These are phyloP conservation scores for Sugiyamaella chiloensis DNA, from an alignment of 805 yeast species.

Conservation along the genomic window DNA sequence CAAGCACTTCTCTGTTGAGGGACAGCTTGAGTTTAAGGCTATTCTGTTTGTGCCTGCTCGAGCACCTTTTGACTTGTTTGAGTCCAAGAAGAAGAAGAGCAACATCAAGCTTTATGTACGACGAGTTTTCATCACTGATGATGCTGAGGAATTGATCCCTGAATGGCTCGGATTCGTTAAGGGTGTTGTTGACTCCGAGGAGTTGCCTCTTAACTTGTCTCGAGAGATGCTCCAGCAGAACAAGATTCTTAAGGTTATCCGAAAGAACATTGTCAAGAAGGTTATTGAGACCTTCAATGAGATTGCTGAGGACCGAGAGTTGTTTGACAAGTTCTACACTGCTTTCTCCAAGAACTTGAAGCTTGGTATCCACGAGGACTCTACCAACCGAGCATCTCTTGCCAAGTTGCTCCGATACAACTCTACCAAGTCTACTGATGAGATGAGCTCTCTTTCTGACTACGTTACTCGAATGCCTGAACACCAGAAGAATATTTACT, in stretches of 20 bases:
- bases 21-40: slow-evolving; percentile 99
- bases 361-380: slow-evolving; percentile 98
- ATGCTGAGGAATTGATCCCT: slow-evolving; percentile 98
- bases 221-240: slow-evolving; percentile 99
- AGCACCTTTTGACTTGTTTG: slow-evolving; percentile 98
- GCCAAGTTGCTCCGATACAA: slow-evolving; percentile 95
- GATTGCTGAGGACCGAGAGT: slow-evolving; percentile 98
- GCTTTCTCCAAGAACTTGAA: slow-evolving; percentile 98
- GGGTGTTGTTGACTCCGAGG: slow-evolving; percentile 99
- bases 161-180: slow-evolving; percentile 96
- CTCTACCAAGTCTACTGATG: slow-evolving; percentile 94
- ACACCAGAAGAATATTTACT: slow-evolving; percentile 99
- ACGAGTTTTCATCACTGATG: slow-evolving; percentile 99
- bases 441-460: slow-evolving; percentile 90
- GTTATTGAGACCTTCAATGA: slow-evolving; percentile 97
- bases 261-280: slow-evolving; percentile 98
- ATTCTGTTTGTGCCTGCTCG: slow-evolving; percentile 96
- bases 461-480: slow-evolving; percentile 99
- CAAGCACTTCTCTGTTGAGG: slow-evolving; percentile 99
- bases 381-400: slow-evolving; percentile 93
- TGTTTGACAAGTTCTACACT: slow-evolving; percentile 95
- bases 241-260: slow-evolving; percentile 98
- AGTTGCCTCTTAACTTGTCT: slow-evolving; percentile 98
- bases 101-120: slow-evolving; percentile 98
- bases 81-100: slow-evolving; percentile 97